A percentile compares a stretch with the other conserved stretches of the same genome.
Conservation (phyloP, 2,329 filamentous ascomycete species). For the Microascus cirrosus region DNA sequence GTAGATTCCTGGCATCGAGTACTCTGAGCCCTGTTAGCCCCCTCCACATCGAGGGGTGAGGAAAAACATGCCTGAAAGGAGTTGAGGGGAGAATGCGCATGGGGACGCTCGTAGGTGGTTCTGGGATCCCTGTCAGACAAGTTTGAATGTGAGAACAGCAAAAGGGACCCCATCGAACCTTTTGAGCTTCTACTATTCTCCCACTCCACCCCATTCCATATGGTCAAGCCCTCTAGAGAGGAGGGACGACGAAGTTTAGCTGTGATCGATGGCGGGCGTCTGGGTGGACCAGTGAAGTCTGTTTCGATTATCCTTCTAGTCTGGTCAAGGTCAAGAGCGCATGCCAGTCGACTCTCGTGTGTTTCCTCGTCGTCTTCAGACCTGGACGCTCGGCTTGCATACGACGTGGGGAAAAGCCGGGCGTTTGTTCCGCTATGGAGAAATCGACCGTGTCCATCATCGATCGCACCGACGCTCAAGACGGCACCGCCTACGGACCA, state of each 20-base stretch:
- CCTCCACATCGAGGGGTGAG: not conserved
- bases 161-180: not conserved
- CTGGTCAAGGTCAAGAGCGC: slow-evolving; percentile 71
- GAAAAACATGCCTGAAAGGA: slow-evolving; percentile 7
- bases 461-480: slow-evolving; percentile 28
- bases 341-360: slow-evolving; percentile 64
- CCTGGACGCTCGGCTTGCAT: slow-evolving; percentile 26
- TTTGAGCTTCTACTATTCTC: slow-evolving; percentile 8
- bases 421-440: slow-evolving; percentile 64
- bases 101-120: slow-evolving; percentile 6
- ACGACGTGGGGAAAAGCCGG: slow-evolving; percentile 47
- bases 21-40: slow-evolving; percentile 40
- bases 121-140: not conserved
- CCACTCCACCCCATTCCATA: slow-evolving; percentile 32
- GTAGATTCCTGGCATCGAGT: slow-evolving; percentile 76
- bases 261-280: slow-evolving; percentile 14
- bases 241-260: slow-evolving; percentile 9
- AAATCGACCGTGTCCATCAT: slow-evolving; percentile 52
- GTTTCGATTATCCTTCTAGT: slow-evolving; percentile 50
- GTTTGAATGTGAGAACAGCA: not conserved
- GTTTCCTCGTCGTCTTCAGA: slow-evolving; percentile 51
- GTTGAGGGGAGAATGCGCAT: slow-evolving; percentile 5
- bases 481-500: slow-evolving; percentile 6
- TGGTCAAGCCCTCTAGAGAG: slow-evolving; percentile 15
- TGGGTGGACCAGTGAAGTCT: slow-evolving; percentile 10